Base-by-base conservation (phyloP, 106 monocot species). In the Phalaenopsis aphrodite region DNA sequence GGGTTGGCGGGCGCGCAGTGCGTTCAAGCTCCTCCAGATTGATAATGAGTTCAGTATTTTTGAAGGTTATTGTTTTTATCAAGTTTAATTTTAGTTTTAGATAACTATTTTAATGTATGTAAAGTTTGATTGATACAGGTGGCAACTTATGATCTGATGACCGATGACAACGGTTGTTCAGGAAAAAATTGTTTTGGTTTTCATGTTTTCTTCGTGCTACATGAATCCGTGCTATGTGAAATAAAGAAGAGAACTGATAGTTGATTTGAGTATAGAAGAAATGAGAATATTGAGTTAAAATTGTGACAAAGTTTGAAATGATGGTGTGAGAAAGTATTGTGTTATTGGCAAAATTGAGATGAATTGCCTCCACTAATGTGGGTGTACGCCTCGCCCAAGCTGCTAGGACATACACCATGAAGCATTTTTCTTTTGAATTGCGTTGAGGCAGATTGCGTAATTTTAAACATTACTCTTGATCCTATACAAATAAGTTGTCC, bases 1-100 rank as follows among this genome's bases (percentile, higher is more conserved):
- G 71, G 98, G 92, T 0, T 98, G 94, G 94, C 82, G 94, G 16
- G 94, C 94, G 0, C 83, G 98, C 41, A 98, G 94, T 78, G 98
- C 98, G 30, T 98, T 98, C 87, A 93, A 98, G 81, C 92, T 94
- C 42, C 92, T 94, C 45, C 94, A 93, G 83, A 98, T 94, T 24
- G 98, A 98, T 37, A 91, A 98, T 65, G 98, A 98, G 57, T 98
- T 93, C 79, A 89, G 90, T 81, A 88, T 91, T 56, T 94, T 92
- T 78, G 79, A 88, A 82, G 92, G 92, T 90, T 19, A 30, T 30
- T 30, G 30, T 30, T 30, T 30, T 30, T 30, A 15, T 45, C 14
- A 36, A 69, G 69, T 39, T 69, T 69, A 39, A 39, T 69, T 69
- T 36, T 15, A 39, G 69, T 8, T 69, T 2, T 15, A 39, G 39